Evolutionary conservation across 2,329 filamentous ascomycete genomes (phyloP).

Genomic region (Hypoxylon sp.): DNA sequence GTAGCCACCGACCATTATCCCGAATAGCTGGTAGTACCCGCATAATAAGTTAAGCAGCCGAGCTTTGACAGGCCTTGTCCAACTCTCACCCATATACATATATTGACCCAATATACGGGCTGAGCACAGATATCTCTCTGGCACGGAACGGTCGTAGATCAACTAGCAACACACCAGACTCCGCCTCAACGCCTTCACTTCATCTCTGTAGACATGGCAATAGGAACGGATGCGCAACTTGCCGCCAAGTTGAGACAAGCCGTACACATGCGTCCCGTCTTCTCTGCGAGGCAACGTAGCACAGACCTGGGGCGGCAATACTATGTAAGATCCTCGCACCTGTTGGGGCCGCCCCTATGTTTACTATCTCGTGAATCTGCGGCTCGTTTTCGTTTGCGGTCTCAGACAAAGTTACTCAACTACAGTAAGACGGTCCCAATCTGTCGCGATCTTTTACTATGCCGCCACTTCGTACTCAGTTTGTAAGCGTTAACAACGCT

Average conservation of each 20-base stretch:
- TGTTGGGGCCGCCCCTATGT: conserved; percentile 23
- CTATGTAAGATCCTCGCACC: conserved; percentile 25
- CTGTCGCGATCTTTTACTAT: not conserved
- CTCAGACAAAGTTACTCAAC: conserved; percentile 24
- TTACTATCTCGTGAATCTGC: conserved; percentile 8
- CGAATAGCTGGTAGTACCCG: conserved; percentile 30
- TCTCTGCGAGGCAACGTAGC: conserved; percentile 41
- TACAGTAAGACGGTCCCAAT: not conserved
- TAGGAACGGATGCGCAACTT: conserved; percentile 25
- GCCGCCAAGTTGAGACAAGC: conserved; percentile 40
- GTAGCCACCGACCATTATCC: conserved; percentile 42
- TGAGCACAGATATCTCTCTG: not conserved
- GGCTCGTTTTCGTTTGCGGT: conserved; percentile 37
- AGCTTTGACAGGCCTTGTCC: conserved; percentile 24
- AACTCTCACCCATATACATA: conserved; percentile 24
- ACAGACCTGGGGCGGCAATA: conserved; percentile 32
- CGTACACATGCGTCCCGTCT: conserved; percentile 40
- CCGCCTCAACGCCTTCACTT: not conserved
- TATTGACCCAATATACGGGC: not conserved
- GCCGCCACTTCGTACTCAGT: not conserved
- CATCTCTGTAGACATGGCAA: not conserved
- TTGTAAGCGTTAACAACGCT: not conserved
- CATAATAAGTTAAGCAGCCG: conserved; percentile 3
- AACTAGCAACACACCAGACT: conserved; percentile 4
- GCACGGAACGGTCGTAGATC: not conserved